Evolutionary conservation across 495 filamentous ascomycete genomes (phyloP).

Genomic region (Talaromyces trachyspermus): DNA sequence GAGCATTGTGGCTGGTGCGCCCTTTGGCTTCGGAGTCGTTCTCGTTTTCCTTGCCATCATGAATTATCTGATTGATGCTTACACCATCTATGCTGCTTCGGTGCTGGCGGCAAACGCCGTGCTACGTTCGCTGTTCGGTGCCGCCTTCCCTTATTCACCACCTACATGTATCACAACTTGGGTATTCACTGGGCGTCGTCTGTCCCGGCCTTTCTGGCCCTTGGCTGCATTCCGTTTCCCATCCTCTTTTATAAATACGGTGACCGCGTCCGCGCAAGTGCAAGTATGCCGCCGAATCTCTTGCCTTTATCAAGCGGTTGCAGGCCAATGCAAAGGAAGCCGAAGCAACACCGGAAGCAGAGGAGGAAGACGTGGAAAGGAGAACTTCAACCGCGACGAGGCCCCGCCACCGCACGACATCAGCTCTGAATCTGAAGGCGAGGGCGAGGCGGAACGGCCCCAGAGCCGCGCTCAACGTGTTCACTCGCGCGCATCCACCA

Average conservation of each 20-base stretch:
- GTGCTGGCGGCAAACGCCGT: constrained; percentile 74
- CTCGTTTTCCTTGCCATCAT: constrained; percentile 68
- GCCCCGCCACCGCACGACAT: constrained; percentile 21
- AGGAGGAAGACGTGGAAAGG: constrained; percentile 12
- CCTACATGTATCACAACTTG: constrained; percentile 65
- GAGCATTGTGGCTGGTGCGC: constrained; percentile 53
- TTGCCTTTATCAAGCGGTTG: constrained; percentile 38
- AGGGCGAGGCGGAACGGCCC: constrained; percentile 11
- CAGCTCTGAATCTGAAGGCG: constrained; percentile 2
- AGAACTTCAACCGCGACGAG: constrained; percentile 32
- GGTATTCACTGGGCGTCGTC: constrained; percentile 77
- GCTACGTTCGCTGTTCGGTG: constrained; percentile 62
- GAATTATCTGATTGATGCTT: constrained; percentile 76
- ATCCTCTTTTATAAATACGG: constrained; percentile 79
- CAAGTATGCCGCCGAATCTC: constrained; percentile 60
- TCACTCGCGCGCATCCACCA: constrained; percentile 23
- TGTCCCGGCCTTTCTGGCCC: constrained; percentile 69
- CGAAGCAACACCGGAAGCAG: constrained; percentile 11
- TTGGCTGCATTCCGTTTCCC: constrained; percentile 71
- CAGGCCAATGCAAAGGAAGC: constrained; percentile 9
- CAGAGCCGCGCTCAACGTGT: constrained; percentile 23
- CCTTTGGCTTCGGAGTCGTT: constrained; percentile 71
- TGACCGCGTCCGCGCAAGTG: constrained; percentile 55
- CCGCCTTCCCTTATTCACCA: constrained; percentile 83
- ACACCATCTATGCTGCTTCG: constrained; percentile 75